These are phyloP conservation scores for Aspergillus neoniger DNA, from an alignment of 2,329 filamentous ascomycete genomes.

Conservation along the genomic window DNA sequence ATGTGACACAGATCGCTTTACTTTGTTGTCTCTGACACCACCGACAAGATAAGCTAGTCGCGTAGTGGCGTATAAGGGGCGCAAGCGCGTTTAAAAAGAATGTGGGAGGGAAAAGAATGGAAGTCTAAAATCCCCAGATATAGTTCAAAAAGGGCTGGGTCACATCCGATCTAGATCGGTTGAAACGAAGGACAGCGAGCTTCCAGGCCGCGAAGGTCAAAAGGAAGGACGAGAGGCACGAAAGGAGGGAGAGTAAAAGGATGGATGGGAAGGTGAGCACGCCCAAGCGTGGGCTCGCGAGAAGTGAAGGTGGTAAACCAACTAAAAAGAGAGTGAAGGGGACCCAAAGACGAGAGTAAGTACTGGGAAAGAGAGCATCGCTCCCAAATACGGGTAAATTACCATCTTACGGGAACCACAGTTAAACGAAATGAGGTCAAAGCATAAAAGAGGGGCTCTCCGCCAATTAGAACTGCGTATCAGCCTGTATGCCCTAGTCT, in stretches of 20 bases:
- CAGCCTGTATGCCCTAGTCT: not conserved
- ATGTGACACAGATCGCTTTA: not conserved
- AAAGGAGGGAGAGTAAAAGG: not conserved
- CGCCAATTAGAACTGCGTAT: constrained; percentile 17
- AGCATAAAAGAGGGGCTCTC: constrained; percentile 12
- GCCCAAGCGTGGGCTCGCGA: not conserved
- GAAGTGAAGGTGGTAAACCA: not conserved
- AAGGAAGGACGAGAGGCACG: constrained; percentile 15
- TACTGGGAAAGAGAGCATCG: not conserved
- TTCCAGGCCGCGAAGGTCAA: constrained; percentile 30
- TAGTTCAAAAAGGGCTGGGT: constrained; percentile 16
- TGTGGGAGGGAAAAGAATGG: constrained; percentile 24
- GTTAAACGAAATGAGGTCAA: constrained; percentile 26
- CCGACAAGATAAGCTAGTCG: constrained; percentile 6
- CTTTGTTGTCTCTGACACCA: not conserved
- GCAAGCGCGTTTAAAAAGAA: constrained; percentile 26
- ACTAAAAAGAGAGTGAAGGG: constrained; percentile 7
- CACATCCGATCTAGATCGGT: constrained; percentile 27
- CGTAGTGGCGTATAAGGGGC: constrained; percentile 14
- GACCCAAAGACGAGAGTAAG: constrained; percentile 8
- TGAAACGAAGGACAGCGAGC: constrained; percentile 41
- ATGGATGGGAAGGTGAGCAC: not conserved
- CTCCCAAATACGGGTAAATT: constrained; percentile 17
- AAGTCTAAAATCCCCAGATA: constrained; percentile 15
- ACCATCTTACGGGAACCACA: constrained; percentile 11